A percentile compares a stretch with the other conserved stretches of the same genome.
These are phyloP conservation scores for Vitis riparia DNA, from an alignment of 164 flowering plant genomes.

Conservation along the genomic window DNA sequence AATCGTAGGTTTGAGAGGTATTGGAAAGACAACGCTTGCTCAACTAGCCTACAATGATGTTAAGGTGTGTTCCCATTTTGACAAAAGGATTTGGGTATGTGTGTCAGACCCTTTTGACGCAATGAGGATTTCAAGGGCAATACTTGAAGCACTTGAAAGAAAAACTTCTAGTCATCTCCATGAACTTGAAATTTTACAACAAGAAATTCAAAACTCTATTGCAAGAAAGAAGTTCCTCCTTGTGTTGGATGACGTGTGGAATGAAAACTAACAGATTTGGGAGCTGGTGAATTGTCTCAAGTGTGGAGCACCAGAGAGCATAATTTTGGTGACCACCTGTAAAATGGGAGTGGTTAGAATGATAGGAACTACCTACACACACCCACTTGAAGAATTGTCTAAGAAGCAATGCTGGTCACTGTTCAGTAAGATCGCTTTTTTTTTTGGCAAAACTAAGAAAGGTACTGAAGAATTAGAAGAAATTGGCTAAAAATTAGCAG, in stretches of 20 bases:
- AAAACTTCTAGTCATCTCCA: no score
- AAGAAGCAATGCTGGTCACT: neutral
- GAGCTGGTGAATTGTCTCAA: neutral
- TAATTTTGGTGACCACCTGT: neutral
- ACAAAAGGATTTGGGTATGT: conserved; percentile 22
- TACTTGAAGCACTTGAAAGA: conserved; percentile 3
- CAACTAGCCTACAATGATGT: conserved; percentile 16
- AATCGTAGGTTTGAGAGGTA: conserved; percentile 25
- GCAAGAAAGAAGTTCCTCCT: conserved; percentile 6
- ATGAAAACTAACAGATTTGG: neutral
- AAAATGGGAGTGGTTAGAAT: neutral
- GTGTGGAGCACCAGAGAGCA: neutral
- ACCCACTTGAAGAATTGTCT: neutral
- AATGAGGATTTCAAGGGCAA: conserved; percentile 7
- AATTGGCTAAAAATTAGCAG: no score
- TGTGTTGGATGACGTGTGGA: neutral
- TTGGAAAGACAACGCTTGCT: conserved; percentile 36
- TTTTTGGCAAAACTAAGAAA: neutral
- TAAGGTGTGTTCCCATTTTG: conserved; percentile 11
- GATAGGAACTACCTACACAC: neutral
- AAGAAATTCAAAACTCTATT: neutral
- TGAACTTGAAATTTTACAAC: no score
- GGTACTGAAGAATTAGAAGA: no score
- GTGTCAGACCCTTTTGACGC: conserved; percentile 23
- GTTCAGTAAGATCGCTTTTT: neutral